Base-by-base conservation (phyloP, 2,329 filamentous ascomycete genomes). In the Penicillium sp. region DNA sequence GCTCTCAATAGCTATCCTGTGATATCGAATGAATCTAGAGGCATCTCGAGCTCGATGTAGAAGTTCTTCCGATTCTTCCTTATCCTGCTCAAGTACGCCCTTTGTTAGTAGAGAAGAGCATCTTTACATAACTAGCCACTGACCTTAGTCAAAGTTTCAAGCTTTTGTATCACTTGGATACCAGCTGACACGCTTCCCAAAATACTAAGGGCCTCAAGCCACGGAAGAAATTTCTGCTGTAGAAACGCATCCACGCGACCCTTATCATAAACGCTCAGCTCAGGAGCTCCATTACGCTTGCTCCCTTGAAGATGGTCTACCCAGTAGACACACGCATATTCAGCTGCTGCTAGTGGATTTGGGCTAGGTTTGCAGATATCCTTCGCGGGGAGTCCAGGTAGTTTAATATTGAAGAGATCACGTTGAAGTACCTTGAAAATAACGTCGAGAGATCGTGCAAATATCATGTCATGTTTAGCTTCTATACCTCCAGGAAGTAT, bases 401-500 rank as follows among this genome's bases (percentile, higher is more conserved):
- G 6, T 33, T 33, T 33, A 5, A 33, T 33, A 14, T 14, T 33
- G 1, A 33, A 33, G 1, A 37, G 26, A 50, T 54, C 31, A 47
- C 24, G 44, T 22, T 31, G 44, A 54, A 54, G 52, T 43, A 2
- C 16, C 24, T 54, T 54, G 31, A 43, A 48, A 29, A 54, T 54
- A 29, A 47, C 33, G 21, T 54, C 24, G 52, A 54, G 44, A 48
- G 44, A 54, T 54, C 44, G 44, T 48, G 14, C 3, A 31, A 49
- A 54, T 39, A 54, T 54, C 24, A 54, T 48, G 22, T 48, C 7
- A 22, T 54, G 52, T 48, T 54, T 11, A 33, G 52, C 44, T n/a
- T 42, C 52, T 49, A 54, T 49, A 54, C 44, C 52, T 42, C 52
- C 21, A 48, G 52, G 52, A 42, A 54, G 33, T 47, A 54, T 54